Conservation (phyloP, 2,329 filamentous ascomycete genomes). For the Fusarium chuoi region DNA sequence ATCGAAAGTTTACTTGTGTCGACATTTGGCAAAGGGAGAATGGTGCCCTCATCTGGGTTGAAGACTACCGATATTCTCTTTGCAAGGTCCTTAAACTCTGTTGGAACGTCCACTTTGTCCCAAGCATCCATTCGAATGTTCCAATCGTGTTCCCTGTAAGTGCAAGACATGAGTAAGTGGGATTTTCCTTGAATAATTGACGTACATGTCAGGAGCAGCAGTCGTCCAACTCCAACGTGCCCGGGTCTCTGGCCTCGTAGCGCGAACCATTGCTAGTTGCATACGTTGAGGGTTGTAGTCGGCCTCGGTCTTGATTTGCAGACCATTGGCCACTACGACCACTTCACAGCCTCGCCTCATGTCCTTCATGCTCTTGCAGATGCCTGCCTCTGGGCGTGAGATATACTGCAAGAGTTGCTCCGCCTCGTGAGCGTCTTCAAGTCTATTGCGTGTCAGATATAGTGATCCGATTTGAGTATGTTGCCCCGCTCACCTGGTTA, state of each 20-base stretch:
- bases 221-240: constrained; percentile 48
- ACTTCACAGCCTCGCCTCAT: constrained; percentile 36
- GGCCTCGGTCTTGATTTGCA: constrained; percentile 39
- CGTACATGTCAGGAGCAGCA: constrained; percentile 51
- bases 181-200: not conserved
- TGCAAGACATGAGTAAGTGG: constrained; percentile 11
- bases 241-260: constrained; percentile 36
- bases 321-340: constrained; percentile 26
- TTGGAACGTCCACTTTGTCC: constrained; percentile 32
- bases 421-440: constrained; percentile 20
- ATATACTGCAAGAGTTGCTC: constrained; percentile 33
- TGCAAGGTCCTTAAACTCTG: constrained; percentile 32
- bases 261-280: constrained; percentile 39
- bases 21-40: constrained; percentile 28
- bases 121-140: constrained; percentile 46
- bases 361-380: constrained; percentile 23
- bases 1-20: constrained; percentile 14
- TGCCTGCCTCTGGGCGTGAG: constrained; percentile 3
- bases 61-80: constrained; percentile 35
- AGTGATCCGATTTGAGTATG: not conserved
- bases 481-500: constrained; percentile 40
- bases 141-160: constrained; percentile 49
- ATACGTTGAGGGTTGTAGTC: constrained; percentile 3
- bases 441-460: constrained; percentile 27
- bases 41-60: not conserved